These are phyloP conservation scores for Xylaria sp. DNA, from an alignment of 2,329 filamentous ascomycete genomes.

Conservation along the genomic window DNA sequence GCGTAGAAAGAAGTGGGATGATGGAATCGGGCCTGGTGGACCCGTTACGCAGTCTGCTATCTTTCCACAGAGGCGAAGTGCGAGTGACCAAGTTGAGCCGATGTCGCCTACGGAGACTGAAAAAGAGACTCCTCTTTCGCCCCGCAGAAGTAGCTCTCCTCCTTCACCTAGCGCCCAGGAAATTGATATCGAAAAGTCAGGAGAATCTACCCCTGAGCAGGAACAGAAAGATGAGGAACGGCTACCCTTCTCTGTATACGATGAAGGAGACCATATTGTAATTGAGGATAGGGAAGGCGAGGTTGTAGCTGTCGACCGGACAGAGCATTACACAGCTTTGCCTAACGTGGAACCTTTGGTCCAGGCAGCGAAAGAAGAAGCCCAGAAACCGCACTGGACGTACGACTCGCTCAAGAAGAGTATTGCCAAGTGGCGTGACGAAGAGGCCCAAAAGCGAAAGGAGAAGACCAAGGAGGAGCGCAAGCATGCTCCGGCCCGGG, in stretches of 20 bases:
- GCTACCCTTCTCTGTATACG: slow-evolving; percentile 68
- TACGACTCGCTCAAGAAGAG: slow-evolving; percentile 56
- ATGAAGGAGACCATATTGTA: slow-evolving; percentile 79
- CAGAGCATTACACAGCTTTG: slow-evolving; percentile 28
- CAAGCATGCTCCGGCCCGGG: slow-evolving; percentile 74
- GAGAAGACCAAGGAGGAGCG: slow-evolving; percentile 61
- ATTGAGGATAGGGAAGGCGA: slow-evolving; percentile 89
- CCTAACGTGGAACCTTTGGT: slow-evolving; percentile 34
- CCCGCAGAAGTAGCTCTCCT: slow-evolving; percentile 35
- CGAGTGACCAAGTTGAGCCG: slow-evolving; percentile 42
- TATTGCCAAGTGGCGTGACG: slow-evolving; percentile 59
- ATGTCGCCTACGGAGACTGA: slow-evolving; percentile 37
- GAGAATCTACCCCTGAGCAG: slow-evolving; percentile 35
- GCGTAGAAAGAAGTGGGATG: slow-evolving; percentile 71
- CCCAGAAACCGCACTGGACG: slow-evolving; percentile 49
- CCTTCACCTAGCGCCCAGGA: slow-evolving; percentile 32
- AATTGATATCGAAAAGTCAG: slow-evolving; percentile 35
- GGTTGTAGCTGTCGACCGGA: slow-evolving; percentile 70
- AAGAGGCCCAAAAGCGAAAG: slow-evolving; percentile 68
- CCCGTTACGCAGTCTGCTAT: slow-evolving; percentile 92
- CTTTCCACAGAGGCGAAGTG: slow-evolving; percentile 62
- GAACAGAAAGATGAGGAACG: slow-evolving; percentile 27
- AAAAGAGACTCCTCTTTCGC: slow-evolving; percentile 20
- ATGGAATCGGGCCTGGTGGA: slow-evolving; percentile 78
- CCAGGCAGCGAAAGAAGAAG: slow-evolving; percentile 44